phyloP scores from a whole-genome alignment of 345 rosid species.

The Zanthoxylum bungeanum region DNA sequence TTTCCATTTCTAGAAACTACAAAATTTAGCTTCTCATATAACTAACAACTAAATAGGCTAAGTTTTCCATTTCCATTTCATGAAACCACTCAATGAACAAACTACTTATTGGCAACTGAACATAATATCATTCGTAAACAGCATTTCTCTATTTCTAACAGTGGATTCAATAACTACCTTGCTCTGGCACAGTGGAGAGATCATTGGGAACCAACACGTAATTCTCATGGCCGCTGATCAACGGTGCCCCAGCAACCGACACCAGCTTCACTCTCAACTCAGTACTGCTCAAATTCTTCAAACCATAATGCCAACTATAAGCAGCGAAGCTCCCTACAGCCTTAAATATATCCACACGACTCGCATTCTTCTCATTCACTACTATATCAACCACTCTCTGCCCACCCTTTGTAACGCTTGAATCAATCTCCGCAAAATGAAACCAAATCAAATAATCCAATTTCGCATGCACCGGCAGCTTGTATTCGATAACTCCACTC shows the following conservation, averaged over 20 bases:
- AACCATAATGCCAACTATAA: slow-evolving; percentile 41
- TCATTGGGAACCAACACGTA: slow-evolving; percentile 86
- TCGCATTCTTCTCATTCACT: slow-evolving; percentile 67
- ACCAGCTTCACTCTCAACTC: slow-evolving; percentile 53
- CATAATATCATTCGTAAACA: neutral
- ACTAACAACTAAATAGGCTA: neutral
- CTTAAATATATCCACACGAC: slow-evolving; percentile 59
- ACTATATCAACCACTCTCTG: slow-evolving; percentile 72
- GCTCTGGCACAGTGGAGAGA: slow-evolving; percentile 71
- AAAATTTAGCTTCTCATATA: neutral
- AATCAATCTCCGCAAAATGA: slow-evolving; percentile 93
- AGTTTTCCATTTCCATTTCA: neutral
- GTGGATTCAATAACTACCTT: slow-evolving; percentile 42
- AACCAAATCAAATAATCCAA: slow-evolving; percentile 91
- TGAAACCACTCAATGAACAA: neutral
- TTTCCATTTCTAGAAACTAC: slow-evolving; percentile 1
- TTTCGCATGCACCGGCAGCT: slow-evolving; percentile 78
- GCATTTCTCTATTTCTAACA: neutral
- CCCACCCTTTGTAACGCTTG: slow-evolving; percentile 57
- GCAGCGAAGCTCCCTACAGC: slow-evolving; percentile 74
- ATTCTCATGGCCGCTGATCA: slow-evolving; percentile 84
- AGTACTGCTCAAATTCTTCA: slow-evolving; percentile 61
- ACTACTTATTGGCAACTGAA: neutral
- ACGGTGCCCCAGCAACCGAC: slow-evolving; percentile 57
- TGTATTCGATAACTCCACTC: slow-evolving; percentile 51